Base-by-base conservation (phyloP, 176 grass and related monocot species). In the Thalia dealbata region DNA sequence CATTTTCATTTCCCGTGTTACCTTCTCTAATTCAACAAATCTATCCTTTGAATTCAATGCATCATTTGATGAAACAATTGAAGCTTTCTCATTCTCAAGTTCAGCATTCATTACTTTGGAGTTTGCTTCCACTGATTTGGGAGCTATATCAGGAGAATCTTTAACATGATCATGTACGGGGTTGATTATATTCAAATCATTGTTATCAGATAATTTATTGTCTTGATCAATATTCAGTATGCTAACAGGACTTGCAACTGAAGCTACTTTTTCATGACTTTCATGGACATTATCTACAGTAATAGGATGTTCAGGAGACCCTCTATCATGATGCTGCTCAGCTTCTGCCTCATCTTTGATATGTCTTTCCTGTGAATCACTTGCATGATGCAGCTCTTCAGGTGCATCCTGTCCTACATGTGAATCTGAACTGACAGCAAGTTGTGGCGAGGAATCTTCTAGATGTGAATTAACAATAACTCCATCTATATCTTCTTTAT, bases 1-100 rank as follows among this genome's bases (percentile, higher is more conserved):
- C 90, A 95, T 91, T 71, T 91, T 89, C 87, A 99, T 91, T 79
- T 99, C 90, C 70, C 78, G 71, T 76, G 81, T 95, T 70, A 99
- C 73, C 80, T 91, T 91, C 68, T 99, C 90, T 56, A 89, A 42
- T 81, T 93, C 90, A 78, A 44, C 16, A 0, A 77, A 26, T 54
- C 81, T 81, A 79, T 78, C 77, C 35, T 56, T 50, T 81, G 78
- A 79, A 71, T 68, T 83, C 54, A 61, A 66, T 67, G 76, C 78
- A 87, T 70, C 63, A 76, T 61, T 72, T 54, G 61, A 67, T 82
- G 73, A 77, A 72, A 64, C 50, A 73, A 51, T 69, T 28, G 71
- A 75, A 16, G 79, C 74, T 50, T 74, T 84, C 0, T 80, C 78
- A 73, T 87, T 79, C 73, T 85, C 85, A 73, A 60, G 50, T 86